Evolutionary conservation across 1,284 basidiomycete genomes (phyloP).

Genomic region (Sparassis latifolia): DNA sequence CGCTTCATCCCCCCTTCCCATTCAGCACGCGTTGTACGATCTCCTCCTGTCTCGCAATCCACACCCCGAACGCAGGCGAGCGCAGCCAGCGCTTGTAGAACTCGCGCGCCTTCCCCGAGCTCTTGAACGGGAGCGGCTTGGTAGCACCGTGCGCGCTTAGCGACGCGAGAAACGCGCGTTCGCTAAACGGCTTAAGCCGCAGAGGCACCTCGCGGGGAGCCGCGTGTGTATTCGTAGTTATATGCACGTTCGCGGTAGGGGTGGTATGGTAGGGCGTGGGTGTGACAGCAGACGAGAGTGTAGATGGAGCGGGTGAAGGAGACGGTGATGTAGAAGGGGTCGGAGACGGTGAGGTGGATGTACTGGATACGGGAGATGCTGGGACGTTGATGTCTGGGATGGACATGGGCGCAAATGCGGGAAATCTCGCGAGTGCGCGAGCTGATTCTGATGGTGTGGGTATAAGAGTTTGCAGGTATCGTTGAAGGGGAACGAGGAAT

Average conservation of each 20-base stretch:
- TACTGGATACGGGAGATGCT: no score
- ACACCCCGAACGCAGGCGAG: slow-evolving; percentile 68
- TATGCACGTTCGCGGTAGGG: background rate
- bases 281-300: no score
- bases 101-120: slow-evolving; percentile 51
- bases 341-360: no score
- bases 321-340: no score
- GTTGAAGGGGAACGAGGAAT: slow-evolving; percentile 86
- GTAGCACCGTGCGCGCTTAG: slow-evolving; percentile 70
- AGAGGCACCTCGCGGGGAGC: slow-evolving; percentile 12
- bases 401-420: background rate
- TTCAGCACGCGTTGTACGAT: slow-evolving; percentile 51
- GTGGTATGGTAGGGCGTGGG: background rate
- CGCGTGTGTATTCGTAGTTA: background rate
- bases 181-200: slow-evolving; percentile 75
- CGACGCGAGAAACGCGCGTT: slow-evolving; percentile 73
- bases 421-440: slow-evolving; percentile 2
- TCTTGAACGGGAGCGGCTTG: slow-evolving; percentile 65
- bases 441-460: slow-evolving; percentile 46
- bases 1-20: slow-evolving; percentile 2
- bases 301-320: no score
- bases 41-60: slow-evolving; percentile 70
- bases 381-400: no score
- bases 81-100: slow-evolving; percentile 73
- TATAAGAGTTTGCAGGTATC: slow-evolving; percentile 89